Conservation (phyloP, 2,329 filamentous ascomycete genomes). For the Metarhizium brunneum region DNA sequence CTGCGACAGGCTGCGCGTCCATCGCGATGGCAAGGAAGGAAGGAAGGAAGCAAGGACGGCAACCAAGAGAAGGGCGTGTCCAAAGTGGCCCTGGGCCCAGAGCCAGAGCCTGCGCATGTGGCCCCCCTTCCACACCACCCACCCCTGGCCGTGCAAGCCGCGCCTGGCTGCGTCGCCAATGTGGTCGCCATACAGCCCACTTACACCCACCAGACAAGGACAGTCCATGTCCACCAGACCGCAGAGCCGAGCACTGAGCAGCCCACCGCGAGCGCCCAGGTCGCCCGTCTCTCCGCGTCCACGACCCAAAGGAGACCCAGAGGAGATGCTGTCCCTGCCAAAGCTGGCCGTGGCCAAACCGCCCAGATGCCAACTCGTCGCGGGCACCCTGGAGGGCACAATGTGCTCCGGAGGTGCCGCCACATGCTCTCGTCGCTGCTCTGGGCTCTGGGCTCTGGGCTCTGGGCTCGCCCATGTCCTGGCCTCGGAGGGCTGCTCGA, state of each 20-base stretch:
- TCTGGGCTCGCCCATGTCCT: neutral
- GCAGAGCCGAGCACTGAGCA: no score
- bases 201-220: neutral
- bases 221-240: no score
- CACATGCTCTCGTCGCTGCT: conserved; percentile 1
- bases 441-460: neutral
- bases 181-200: neutral
- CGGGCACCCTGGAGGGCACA: neutral
- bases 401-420: conserved; percentile 5
- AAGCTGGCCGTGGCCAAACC: neutral
- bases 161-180: neutral
- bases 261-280: neutral
- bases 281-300: neutral
- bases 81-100: neutral
- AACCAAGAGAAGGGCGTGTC: neutral
- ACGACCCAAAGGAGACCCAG: neutral
- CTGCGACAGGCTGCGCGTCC: neutral
- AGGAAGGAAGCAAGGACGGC: neutral
- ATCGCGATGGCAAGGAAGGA: neutral
- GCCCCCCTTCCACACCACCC: neutral
- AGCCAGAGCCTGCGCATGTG: neutral
- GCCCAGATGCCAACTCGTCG: neutral
- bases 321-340: neutral
- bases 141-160: conserved; percentile 3
- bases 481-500: conserved; percentile 2